Percentiles rank a stretch among this genome's conserved stretches.
These are phyloP conservation scores for Wilcoxina mikolae DNA, from an alignment of 495 filamentous ascomycete species.

Conservation along the genomic window DNA sequence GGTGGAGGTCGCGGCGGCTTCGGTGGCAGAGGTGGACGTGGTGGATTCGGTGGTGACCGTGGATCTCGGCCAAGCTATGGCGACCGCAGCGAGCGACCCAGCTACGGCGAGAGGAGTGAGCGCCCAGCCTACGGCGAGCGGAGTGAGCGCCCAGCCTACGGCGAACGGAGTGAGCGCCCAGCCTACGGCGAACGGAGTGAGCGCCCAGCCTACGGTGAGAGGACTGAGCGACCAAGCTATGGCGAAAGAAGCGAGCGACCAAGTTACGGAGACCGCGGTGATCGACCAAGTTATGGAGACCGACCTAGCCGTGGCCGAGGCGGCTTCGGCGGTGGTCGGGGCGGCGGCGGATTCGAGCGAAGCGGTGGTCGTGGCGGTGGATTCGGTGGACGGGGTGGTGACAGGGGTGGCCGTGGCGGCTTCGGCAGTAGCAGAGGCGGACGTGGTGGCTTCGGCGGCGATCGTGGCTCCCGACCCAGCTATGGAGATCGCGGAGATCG, in stretches of 20 bases:
- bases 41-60: constrained; percentile 3
- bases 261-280: constrained; percentile 9
- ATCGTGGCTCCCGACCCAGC: neutral
- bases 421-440: constrained; percentile 1
- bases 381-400: neutral
- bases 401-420: constrained; percentile 10
- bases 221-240: constrained; percentile 4
- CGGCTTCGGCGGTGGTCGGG: neutral
- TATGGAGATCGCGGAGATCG: neutral
- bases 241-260: constrained; percentile 10
- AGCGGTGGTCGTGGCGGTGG: constrained; percentile 12
- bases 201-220: constrained; percentile 9
- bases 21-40: constrained; percentile 5
- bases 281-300: constrained; percentile 13
- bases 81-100: constrained; percentile 2
- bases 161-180: neutral
- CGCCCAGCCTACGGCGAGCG: neutral
- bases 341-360: neutral
- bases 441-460: constrained; percentile 5
- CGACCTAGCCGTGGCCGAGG: constrained; percentile 16
- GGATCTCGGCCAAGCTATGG: neutral
- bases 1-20: constrained; percentile 11
- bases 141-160: neutral
- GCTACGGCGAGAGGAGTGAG: constrained; percentile 3
- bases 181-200: constrained; percentile 10